Conservation (phyloP, 73 alveolate species). For the Paramecium sonneborni region DNA sequence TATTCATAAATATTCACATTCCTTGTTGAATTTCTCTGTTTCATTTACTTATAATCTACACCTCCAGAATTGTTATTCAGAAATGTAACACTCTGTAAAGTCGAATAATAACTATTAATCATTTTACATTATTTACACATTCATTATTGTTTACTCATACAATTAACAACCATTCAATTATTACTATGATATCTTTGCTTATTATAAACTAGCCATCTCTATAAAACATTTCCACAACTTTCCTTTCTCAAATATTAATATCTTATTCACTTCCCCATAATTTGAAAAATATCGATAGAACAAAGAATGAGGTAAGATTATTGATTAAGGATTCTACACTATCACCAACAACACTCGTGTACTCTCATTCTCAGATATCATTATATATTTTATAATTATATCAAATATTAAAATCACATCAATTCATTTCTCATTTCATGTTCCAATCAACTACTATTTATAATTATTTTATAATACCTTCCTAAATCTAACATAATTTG, state of each 20-base stretch:
- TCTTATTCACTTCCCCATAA: constrained; percentile 49
- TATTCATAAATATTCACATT: not conserved
- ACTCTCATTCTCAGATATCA: not conserved
- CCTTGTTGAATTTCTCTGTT: not conserved
- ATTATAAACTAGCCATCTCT: constrained; percentile 46
- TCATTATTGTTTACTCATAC: constrained; percentile 23
- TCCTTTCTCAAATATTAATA: constrained; percentile 51
- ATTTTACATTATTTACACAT: not conserved
- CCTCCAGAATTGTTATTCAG: constrained; percentile 58
- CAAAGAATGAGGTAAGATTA: constrained; percentile 22
- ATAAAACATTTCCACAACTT: constrained; percentile 50
- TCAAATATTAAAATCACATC: no score
- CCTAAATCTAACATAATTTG: no score
- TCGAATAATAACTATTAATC: constrained; percentile 4
- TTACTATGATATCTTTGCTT: constrained; percentile 29
- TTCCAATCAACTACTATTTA: no score
- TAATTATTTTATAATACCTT: no score
- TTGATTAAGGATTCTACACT: not conserved
- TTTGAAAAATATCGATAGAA: constrained; percentile 18
- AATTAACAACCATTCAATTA: constrained; percentile 4
- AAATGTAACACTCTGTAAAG: constrained; percentile 2
- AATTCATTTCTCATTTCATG: no score
- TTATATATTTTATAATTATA: no score
- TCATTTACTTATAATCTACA: constrained; percentile 34
- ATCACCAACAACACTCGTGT: not conserved